Conservation (phyloP, 257 asterid species). For the Solanum lignicaule region DNA sequence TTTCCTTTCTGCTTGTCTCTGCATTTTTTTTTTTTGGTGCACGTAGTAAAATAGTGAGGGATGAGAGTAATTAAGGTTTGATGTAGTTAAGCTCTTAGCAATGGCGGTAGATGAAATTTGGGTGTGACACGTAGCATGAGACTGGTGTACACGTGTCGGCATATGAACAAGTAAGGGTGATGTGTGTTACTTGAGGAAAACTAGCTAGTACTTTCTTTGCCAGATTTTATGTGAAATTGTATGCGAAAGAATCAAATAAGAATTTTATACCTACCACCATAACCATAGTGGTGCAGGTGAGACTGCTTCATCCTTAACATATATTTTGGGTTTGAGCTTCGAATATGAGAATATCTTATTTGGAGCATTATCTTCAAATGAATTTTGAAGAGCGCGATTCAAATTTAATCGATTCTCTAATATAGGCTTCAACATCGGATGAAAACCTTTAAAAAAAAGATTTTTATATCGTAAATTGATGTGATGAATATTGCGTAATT, state of each 20-base stretch:
- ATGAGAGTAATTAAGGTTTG: not conserved
- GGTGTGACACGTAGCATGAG: not conserved
- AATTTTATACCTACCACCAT: no score
- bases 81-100: not conserved
- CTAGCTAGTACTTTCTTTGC: not conserved
- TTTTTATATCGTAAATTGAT: no score
- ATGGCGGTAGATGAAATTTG: not conserved
- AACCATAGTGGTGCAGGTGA: no score
- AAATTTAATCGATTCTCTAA: no score
- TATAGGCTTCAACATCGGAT: fast-evolving
- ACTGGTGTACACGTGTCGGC: not conserved
- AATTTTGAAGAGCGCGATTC: fast-evolving
- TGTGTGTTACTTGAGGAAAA: not conserved
- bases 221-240: not conserved
- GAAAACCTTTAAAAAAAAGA: no score
- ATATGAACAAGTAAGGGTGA: not conserved
- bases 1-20: slow-evolving; percentile 2
- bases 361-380: no score
- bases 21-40: slow-evolving; percentile 10
- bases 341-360: no score
- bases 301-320: no score
- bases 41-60: not conserved
- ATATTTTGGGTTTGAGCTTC: no score
- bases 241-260: not conserved
- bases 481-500: no score